These are phyloP conservation scores for Cladochytrium replicatum DNA, from an alignment of 192 early-diverging fungal species.

Conservation along the genomic window DNA sequence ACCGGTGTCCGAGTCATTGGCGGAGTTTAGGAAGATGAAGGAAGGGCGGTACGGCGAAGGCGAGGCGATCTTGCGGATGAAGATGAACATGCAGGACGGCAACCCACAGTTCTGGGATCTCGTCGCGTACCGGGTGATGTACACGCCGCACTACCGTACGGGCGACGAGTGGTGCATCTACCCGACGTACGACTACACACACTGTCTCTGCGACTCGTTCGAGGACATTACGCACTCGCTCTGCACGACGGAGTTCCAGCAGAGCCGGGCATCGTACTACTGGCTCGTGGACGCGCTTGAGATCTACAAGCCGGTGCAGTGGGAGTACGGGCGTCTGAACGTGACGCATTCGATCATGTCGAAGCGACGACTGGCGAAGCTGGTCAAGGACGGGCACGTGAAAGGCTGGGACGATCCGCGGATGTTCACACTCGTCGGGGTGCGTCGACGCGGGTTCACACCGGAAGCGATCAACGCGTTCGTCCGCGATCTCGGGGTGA, in stretches of 20 bases:
- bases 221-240: slow-evolving; percentile 99
- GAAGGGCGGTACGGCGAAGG: slow-evolving; percentile 89
- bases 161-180: slow-evolving; percentile 95
- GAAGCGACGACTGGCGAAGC: slow-evolving; percentile 92
- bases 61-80: slow-evolving; percentile 93
- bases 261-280: slow-evolving; percentile 94
- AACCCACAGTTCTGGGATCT: slow-evolving; percentile 99
- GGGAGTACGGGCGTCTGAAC: slow-evolving; percentile 94
- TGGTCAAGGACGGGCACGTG: slow-evolving; percentile 72
- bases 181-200: slow-evolving; percentile 98
- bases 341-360: slow-evolving; percentile 92
- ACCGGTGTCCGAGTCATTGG: slow-evolving; percentile 83
- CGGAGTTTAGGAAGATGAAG: slow-evolving; percentile 97
- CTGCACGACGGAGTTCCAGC: slow-evolving; percentile 93
- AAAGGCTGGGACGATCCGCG: slow-evolving; percentile 94
- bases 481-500: slow-evolving; percentile 88
- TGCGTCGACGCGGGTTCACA: slow-evolving; percentile 95
- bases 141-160: slow-evolving; percentile 86
- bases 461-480: slow-evolving; percentile 97
- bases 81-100: slow-evolving; percentile 96
- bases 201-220: slow-evolving; percentile 98
- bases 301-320: slow-evolving; percentile 99
- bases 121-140: slow-evolving; percentile 92
- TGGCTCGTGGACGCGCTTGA: slow-evolving; percentile 98
- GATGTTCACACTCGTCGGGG: slow-evolving; percentile 84